These are phyloP conservation scores for Anthoceros angustus DNA, from an alignment of 225 moss, liverwort and hornwort species.

Conservation along the genomic window DNA sequence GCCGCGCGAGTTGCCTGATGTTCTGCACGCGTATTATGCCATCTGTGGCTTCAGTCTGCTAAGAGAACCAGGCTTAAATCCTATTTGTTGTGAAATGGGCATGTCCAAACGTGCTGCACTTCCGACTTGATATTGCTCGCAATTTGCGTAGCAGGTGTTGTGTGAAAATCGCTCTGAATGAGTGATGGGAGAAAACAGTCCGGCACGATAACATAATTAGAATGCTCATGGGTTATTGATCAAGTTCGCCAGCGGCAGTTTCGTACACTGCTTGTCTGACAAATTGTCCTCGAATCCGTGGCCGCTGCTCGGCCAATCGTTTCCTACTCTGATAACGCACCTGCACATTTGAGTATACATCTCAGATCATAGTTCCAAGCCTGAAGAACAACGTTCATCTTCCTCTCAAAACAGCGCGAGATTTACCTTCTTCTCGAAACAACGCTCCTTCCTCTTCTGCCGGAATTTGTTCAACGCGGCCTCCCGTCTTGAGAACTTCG, in stretches of 20 bases:
- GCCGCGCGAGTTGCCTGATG: slow-evolving; percentile 49
- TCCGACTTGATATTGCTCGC: too few relatives aligned
- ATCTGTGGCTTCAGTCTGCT: slow-evolving; percentile 81
- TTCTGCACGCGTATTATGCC: slow-evolving; percentile 72
- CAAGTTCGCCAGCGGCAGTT: slow-evolving; percentile 30
- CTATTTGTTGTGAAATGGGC: slow-evolving; percentile 68
- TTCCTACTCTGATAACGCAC: slow-evolving; percentile 97
- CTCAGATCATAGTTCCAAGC: too few relatives aligned
- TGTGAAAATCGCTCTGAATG: too few relatives aligned
- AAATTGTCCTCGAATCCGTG: slow-evolving; percentile 86
- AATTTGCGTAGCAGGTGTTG: too few relatives aligned
- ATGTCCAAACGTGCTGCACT: slow-evolving; percentile 39
- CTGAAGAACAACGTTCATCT: too few relatives aligned
- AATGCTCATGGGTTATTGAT: background rate
- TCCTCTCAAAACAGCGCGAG: too few relatives aligned
- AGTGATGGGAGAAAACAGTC: too few relatives aligned
- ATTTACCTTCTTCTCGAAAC: slow-evolving; percentile 93
- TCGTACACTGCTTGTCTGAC: slow-evolving; percentile 77
- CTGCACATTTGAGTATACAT: slow-evolving; percentile 23
- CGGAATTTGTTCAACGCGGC: slow-evolving; percentile 89
- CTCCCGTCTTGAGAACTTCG: slow-evolving; percentile 56
- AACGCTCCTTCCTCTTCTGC: slow-evolving; percentile 84
- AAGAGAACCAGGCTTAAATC: slow-evolving; percentile 47
- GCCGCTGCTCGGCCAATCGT: slow-evolving; percentile 78
- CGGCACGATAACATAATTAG: too few relatives aligned